phyloP scores from a whole-genome alignment of 176 grass and related monocot genomes.

The Ensete glaucum region DNA sequence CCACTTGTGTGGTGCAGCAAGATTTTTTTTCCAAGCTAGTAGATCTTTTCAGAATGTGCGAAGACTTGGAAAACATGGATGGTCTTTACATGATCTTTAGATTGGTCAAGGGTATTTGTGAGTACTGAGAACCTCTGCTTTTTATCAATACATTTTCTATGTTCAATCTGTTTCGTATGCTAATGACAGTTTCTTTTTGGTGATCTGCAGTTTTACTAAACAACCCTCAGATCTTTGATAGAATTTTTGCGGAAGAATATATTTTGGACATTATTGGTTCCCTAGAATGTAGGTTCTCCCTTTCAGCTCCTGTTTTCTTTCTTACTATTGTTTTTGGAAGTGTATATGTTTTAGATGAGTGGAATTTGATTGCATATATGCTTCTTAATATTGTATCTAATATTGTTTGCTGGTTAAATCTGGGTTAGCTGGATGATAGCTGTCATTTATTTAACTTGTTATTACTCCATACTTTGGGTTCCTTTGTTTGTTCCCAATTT shows the following conservation, averaged over 20 bases:
- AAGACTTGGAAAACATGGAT: conserved; percentile 49
- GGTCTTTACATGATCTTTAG: conserved; percentile 69
- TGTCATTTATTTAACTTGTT: not conserved
- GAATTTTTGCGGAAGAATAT: conserved; percentile 66
- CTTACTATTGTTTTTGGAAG: not conserved
- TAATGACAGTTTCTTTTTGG: conserved; percentile 32
- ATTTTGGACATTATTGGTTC: conserved; percentile 74
- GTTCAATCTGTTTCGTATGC: conserved; percentile 10
- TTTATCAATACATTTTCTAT: conserved; percentile 1
- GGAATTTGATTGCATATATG: not conserved
- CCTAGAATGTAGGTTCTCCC: conserved; percentile 73
- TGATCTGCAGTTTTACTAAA: conserved; percentile 69
- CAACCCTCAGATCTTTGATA: conserved; percentile 50
- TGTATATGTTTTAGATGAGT: not conserved
- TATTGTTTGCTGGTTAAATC: not conserved
- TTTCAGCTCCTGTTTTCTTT: conserved; percentile 14
- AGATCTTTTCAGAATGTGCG: conserved; percentile 61
- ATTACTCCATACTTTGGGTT: not conserved
- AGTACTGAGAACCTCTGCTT: conserved; percentile 15
- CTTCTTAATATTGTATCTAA: not conserved
- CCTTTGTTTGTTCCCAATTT: not conserved
- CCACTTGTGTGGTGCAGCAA: conserved; percentile 31
- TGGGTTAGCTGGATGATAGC: not conserved
- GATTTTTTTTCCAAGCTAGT: conserved; percentile 79
- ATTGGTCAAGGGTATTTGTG: conserved; percentile 81